Conservation (phyloP, 2,329 filamentous ascomycete genomes). For the Helminthosporium solani region DNA sequence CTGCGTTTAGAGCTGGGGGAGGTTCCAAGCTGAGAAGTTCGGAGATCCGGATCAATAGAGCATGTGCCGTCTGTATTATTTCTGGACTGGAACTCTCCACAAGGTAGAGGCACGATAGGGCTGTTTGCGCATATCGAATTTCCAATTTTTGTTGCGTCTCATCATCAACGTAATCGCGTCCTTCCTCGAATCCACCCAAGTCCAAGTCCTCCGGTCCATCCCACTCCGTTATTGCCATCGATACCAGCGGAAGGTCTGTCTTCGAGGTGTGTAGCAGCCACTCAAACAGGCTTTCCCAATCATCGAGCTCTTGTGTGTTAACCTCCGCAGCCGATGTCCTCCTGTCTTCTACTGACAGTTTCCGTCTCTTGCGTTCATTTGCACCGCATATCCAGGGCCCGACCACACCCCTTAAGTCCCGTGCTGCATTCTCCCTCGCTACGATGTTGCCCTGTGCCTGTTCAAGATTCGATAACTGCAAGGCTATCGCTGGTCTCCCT, state of each 20-base stretch:
- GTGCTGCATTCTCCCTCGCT: slow-evolving; percentile 49
- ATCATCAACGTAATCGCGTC: slow-evolving; percentile 59
- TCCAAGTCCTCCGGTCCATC: slow-evolving; percentile 71
- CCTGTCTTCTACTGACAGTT: slow-evolving; percentile 39
- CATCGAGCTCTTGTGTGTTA: slow-evolving; percentile 38
- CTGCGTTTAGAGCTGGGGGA: slow-evolving; percentile 50
- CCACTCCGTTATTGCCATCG: slow-evolving; percentile 68
- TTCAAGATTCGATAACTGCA: slow-evolving; percentile 53
- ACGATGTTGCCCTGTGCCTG: slow-evolving; percentile 8
- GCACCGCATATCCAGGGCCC: slow-evolving; percentile 73
- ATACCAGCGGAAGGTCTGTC: slow-evolving; percentile 62
- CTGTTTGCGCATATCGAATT: slow-evolving; percentile 65
- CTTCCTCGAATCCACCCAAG: slow-evolving; percentile 59
- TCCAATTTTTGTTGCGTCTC: slow-evolving; percentile 61
- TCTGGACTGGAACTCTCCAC: slow-evolving; percentile 61
- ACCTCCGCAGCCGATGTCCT: slow-evolving; percentile 41
- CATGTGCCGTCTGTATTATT: slow-evolving; percentile 61
- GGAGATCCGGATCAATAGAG: slow-evolving; percentile 60
- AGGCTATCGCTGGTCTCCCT: slow-evolving; percentile 59
- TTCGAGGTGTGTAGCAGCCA: slow-evolving; percentile 66
- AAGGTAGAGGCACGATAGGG: slow-evolving; percentile 67
- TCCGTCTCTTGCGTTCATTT: slow-evolving; percentile 57
- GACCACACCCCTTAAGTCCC: slow-evolving; percentile 67
- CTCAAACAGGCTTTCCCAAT: slow-evolving; percentile 68
- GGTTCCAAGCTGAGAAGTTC: slow-evolving; percentile 62